Evolutionary conservation across 306 rosid genomes (phyloP).

Genomic region (Prunus mira): DNA sequence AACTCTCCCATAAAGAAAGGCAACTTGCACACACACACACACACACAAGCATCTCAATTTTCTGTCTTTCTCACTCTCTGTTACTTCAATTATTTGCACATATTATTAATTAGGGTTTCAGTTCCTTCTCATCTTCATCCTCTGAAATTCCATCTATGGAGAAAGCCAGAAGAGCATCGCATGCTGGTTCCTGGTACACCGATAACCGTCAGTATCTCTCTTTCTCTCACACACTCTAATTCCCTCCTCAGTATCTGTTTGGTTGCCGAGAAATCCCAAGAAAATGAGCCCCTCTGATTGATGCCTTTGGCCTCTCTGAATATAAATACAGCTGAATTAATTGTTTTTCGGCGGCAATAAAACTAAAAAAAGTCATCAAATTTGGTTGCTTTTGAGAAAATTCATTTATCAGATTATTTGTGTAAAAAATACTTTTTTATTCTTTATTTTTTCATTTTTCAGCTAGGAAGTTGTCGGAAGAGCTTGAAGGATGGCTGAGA

Average conservation of each 20-base stretch:
- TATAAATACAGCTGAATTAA: neutral
- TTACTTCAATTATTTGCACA: neutral
- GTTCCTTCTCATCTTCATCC: neutral
- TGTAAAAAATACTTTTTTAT: neutral
- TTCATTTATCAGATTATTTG: neutral
- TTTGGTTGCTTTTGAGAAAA: neutral
- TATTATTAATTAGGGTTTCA: constrained; percentile 10
- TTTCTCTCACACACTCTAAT: neutral
- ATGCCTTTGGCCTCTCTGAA: neutral
- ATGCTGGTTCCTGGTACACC: constrained; percentile 93
- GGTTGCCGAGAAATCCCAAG: neutral
- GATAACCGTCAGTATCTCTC: constrained; percentile 62
- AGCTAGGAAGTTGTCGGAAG: constrained; percentile 63
- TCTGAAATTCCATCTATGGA: constrained; percentile 42
- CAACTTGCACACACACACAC: neutral
- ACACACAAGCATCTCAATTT: neutral
- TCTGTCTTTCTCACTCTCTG: neutral
- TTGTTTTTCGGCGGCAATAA: neutral
- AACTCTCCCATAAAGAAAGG: neutral
- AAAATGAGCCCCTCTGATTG: neutral
- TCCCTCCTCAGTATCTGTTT: neutral
- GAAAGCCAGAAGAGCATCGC: constrained; percentile 61
- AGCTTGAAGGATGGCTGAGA: constrained; percentile 78
- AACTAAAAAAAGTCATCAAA: neutral
- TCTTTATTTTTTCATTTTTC: constrained; percentile 2